Percentiles rank a stretch among this genome's conserved stretches.
phyloP scores from a whole-genome alignment of 2,329 filamentous ascomycete genomes.

The Penicillium sp. region DNA sequence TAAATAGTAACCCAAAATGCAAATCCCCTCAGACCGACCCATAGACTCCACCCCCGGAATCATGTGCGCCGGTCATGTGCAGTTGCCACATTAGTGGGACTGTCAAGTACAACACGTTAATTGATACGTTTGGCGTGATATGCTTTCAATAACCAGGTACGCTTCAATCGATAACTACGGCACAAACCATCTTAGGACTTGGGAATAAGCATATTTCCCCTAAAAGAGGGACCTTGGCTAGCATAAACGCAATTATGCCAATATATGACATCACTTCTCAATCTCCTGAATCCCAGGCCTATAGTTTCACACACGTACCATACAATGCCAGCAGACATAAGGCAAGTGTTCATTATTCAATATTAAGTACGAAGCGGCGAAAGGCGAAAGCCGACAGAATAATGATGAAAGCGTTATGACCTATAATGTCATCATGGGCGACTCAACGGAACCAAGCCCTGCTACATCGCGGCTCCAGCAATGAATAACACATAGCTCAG shows the following conservation, averaged over 20 bases:
- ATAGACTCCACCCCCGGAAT: slow-evolving; percentile 14
- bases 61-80: slow-evolving; percentile 18
- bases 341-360: neutral
- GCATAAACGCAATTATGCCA: neutral
- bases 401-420: slow-evolving; percentile 20
- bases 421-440: slow-evolving; percentile 22
- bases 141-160: neutral
- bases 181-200: neutral
- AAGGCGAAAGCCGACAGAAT: neutral
- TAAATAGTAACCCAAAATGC: neutral
- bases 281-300: neutral
- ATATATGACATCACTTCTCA: slow-evolving; percentile 11
- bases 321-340: neutral
- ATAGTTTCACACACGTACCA: neutral
- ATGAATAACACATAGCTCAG: no score
- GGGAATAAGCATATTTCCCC: neutral
- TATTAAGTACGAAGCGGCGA: neutral
- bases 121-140: no score
- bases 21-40: neutral
- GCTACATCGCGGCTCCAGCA: neutral
- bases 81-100: slow-evolving; percentile 16
- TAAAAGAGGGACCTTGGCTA: no score
- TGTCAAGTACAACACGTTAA: neutral
- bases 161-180: neutral
- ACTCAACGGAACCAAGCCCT: slow-evolving; percentile 1